These are phyloP conservation scores for Linderina pennispora DNA, from an alignment of 192 early-diverging fungal genomes.

Conservation along the genomic window DNA sequence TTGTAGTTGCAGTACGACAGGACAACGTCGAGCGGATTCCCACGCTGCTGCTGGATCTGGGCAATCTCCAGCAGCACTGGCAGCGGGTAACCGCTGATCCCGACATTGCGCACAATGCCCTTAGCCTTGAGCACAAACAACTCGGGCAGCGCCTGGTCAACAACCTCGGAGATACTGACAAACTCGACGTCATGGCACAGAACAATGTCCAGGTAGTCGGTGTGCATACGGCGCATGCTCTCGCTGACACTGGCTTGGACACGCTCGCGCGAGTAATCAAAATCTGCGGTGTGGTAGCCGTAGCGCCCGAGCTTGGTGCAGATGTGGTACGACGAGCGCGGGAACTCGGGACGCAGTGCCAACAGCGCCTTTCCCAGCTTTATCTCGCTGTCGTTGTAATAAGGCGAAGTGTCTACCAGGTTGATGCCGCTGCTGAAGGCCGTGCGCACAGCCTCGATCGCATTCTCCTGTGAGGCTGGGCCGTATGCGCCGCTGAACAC, in stretches of 20 bases:
- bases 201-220: slow-evolving; percentile 64
- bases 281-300: slow-evolving; percentile 52
- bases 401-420: slow-evolving; percentile 66
- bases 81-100: slow-evolving; percentile 66
- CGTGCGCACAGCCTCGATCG: slow-evolving; percentile 7
- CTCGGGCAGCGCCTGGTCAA: slow-evolving; percentile 51
- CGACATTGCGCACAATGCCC: slow-evolving; percentile 60
- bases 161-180: slow-evolving; percentile 50
- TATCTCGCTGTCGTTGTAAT: slow-evolving; percentile 62
- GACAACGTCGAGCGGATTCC: slow-evolving; percentile 55
- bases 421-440: slow-evolving; percentile 53
- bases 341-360: slow-evolving; percentile 44
- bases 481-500: slow-evolving; percentile 43
- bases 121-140: slow-evolving; percentile 46
- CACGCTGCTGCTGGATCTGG: slow-evolving; percentile 47
- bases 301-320: slow-evolving; percentile 73
- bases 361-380: slow-evolving; percentile 58
- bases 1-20: slow-evolving; percentile 68
- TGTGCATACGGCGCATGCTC: slow-evolving; percentile 55
- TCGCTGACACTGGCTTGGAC: slow-evolving; percentile 48
- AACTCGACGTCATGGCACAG: slow-evolving; percentile 76
- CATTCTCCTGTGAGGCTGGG: slow-evolving; percentile 1
- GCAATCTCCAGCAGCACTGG: slow-evolving; percentile 54
- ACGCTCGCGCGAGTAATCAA: slow-evolving; percentile 57
- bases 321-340: slow-evolving; percentile 60